These are phyloP conservation scores for Pholiota conissans DNA, from an alignment of 768 basidiomycete genomes.

Conservation along the genomic window DNA sequence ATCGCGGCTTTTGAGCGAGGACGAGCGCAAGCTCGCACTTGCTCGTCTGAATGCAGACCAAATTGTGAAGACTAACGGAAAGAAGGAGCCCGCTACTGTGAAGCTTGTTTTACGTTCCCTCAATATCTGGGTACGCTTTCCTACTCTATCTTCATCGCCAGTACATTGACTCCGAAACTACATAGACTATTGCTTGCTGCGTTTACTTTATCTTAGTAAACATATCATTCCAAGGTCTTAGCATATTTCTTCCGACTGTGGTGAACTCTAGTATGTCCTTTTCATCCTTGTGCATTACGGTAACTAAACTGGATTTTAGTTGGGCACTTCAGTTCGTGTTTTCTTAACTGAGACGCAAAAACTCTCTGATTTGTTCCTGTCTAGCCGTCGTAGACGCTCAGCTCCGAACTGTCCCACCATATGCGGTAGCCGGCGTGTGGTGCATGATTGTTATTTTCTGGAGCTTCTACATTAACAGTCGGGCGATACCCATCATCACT, in stretches of 20 bases:
- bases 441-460: constrained; percentile 30
- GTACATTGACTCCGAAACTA: too few relatives aligned
- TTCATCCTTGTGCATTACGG: not conserved
- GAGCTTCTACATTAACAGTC: constrained; percentile 32
- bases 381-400: constrained; percentile 42
- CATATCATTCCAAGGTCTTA: constrained; percentile 40
- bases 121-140: constrained; percentile 7
- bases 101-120: constrained; percentile 20
- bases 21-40: constrained; percentile 24
- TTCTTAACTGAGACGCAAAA: not conserved
- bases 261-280: constrained; percentile 36
- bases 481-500: constrained; percentile 30
- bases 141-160: not conserved
- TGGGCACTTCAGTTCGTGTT: constrained; percentile 31
- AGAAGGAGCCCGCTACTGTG: constrained; percentile 20
- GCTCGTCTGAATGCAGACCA: constrained; percentile 25
- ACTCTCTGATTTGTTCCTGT: not conserved
- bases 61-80: constrained; percentile 22
- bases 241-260: constrained; percentile 44
- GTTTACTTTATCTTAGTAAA: constrained; percentile 31
- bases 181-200: constrained; percentile 27
- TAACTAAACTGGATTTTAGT: constrained; percentile 15
- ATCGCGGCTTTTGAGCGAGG: constrained; percentile 23
- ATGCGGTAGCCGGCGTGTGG: constrained; percentile 38
- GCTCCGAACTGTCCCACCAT: constrained; percentile 45